Evolutionary conservation across 352 stramenopile species (phyloP), one percentile per base, ranked within the genome.

Genomic region (Thalassiosira ordinaria): DNA sequence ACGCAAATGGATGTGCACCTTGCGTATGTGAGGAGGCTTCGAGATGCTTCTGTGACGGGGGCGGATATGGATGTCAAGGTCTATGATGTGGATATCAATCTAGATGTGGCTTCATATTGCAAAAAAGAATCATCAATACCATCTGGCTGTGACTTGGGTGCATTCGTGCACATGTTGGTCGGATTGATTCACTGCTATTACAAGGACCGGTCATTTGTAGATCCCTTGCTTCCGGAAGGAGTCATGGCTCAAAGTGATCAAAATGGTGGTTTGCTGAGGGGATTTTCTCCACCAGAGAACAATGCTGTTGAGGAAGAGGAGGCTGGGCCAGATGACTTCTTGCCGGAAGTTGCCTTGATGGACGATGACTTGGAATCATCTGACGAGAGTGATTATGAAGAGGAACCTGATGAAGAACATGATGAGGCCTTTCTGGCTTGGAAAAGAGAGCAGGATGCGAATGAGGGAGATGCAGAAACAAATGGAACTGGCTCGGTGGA

Each of bases 151-250:
- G 68, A 74, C 35, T 59, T 86, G 41, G 51, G 68, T 16, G 55
- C 67, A 14, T 75, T 84, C 35, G 49, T 80, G 13, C 80, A 87
- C 46, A 72, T 82, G 60, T 41, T 86, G 37, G 52, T 72, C 1
- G 89, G 84, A 20, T 39, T 92, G 1, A 64, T 88, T 47, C 85
- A 89, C 72, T 92, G 82, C 55, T 74, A 91, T 29, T 78, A 88
- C 44, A 94, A 92, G 66, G 83, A 92, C 70, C 56, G 85, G 26
- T 82, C 66, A 0, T 94, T 92, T 80, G 64, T 89, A 26, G 89
- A 94, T 88, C 89, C 89, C 11, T 71, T 94, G 18, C 62, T 80
- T 46, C 60, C 80, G 11, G 56, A 64, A 8, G 44, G 46, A 13
- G n/a, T 53, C 51, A 1, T 14, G 22, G 11, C 61, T 31, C 0